Evolutionary conservation across 345 rosid species (phyloP).

Genomic region (Syzygium aqueum): DNA sequence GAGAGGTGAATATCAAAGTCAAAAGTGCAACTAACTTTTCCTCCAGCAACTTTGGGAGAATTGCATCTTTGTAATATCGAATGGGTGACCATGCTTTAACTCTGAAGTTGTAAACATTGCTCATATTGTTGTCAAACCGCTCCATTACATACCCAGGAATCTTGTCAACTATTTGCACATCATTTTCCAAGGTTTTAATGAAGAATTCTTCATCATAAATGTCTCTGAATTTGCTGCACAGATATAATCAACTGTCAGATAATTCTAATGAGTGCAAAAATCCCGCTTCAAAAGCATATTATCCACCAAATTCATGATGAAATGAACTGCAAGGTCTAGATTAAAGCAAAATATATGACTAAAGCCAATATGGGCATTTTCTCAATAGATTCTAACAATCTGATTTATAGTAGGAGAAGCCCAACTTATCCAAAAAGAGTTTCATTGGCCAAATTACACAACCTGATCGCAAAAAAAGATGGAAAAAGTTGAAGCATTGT

Average conservation of each 20-base stretch:
- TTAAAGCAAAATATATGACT: not conserved
- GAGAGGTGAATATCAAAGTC: not conserved
- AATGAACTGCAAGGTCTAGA: not conserved
- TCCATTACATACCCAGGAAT: conserved; percentile 94
- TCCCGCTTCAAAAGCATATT: not conserved
- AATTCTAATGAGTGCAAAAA: not conserved
- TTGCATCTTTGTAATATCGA: conserved; percentile 71
- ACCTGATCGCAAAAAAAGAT: not conserved
- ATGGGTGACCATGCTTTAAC: conserved; percentile 97
- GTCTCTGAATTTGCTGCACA: conserved; percentile 78
- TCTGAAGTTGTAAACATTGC: conserved; percentile 92
- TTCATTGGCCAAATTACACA: not conserved
- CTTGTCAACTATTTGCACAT: conserved; percentile 69
- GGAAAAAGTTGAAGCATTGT: not conserved
- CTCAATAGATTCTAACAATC: not conserved
- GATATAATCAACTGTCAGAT: conserved; percentile 4
- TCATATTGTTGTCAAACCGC: conserved; percentile 83
- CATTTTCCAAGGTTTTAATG: conserved; percentile 58
- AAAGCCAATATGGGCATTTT: not conserved
- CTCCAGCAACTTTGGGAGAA: conserved; percentile 85
- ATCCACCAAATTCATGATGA: not conserved
- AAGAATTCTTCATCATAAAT: conserved; percentile 90
- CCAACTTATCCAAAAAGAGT: not conserved
- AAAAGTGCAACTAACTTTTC: conserved; percentile 66
- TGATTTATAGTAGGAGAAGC: not conserved